These are phyloP conservation scores for Pseudocercospora eumusae DNA, from an alignment of 2,329 filamentous ascomycete species.

Conservation along the genomic window DNA sequence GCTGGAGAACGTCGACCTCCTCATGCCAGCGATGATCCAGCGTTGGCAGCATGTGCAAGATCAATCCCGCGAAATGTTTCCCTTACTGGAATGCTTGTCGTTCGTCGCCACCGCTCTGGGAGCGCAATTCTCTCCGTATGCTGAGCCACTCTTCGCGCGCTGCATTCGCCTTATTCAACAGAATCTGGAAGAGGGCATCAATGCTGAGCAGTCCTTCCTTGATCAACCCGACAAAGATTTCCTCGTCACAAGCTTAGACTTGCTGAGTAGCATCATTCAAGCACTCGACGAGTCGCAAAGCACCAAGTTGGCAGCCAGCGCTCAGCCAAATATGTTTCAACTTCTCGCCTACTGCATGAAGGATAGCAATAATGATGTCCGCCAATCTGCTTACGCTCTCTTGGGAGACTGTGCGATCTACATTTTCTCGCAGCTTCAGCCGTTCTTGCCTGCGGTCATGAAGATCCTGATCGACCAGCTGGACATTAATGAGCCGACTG, in stretches of 20 bases:
- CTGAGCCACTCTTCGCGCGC: conserved; percentile 78
- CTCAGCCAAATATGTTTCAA: conserved; percentile 85
- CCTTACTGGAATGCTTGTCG: conserved; percentile 91
- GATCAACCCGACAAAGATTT: conserved; percentile 96
- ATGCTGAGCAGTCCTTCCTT: conserved; percentile 66
- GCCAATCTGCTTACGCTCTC: conserved; percentile 92
- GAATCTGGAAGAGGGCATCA: conserved; percentile 79
- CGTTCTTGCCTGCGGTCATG: conserved; percentile 71
- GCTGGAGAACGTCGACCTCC: conserved; percentile 74
- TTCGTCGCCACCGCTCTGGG: conserved; percentile 89
- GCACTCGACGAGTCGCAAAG: conserved; percentile 75
- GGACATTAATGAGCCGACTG: conserved; percentile 67
- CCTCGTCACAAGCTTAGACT: conserved; percentile 88
- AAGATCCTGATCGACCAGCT: conserved; percentile 84
- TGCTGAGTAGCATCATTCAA: conserved; percentile 90
- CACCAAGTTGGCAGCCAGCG: conserved; percentile 70
- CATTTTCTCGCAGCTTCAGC: conserved; percentile 78
- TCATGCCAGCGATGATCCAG: conserved; percentile 90
- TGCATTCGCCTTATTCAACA: conserved; percentile 90
- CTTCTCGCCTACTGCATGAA: conserved; percentile 90
- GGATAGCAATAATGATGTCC: conserved; percentile 85
- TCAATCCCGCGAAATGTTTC: conserved; percentile 89
- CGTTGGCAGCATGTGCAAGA: conserved; percentile 86
- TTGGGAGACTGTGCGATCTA: conserved; percentile 94
- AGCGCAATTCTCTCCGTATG: conserved; percentile 78